Conservation (phyloP, 192 early-diverging fungal genomes). For the Coemansia umbellata region DNA sequence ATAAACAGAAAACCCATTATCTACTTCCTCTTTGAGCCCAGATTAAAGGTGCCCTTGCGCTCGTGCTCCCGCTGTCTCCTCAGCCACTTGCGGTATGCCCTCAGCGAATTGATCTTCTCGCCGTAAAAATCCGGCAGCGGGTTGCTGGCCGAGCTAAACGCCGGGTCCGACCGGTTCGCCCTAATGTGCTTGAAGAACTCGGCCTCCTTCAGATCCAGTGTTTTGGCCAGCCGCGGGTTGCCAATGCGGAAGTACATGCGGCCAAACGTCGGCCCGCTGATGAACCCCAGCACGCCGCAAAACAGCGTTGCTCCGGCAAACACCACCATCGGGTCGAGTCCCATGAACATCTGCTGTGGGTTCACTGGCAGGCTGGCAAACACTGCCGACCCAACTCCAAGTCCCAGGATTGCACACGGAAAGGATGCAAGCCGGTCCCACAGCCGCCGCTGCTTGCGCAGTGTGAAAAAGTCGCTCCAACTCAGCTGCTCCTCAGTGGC, state of each 20-base stretch:
- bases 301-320: conserved; percentile 54
- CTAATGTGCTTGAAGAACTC: conserved; percentile 63
- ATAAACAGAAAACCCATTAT: background rate
- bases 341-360: conserved; percentile 61
- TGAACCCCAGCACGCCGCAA: conserved; percentile 60
- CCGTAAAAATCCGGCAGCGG: conserved; percentile 90
- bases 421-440: conserved; percentile 59
- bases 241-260: conserved; percentile 55
- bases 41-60: conserved; percentile 65
- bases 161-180: conserved; percentile 64
- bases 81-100: conserved; percentile 81
- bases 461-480: conserved; percentile 64
- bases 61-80: conserved; percentile 80
- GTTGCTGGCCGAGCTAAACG: conserved; percentile 63
- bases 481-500: conserved; percentile 16
- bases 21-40: conserved; percentile 36
- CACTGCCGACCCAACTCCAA: conserved; percentile 50
- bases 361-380: conserved; percentile 60
- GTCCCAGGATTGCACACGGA: conserved; percentile 54
- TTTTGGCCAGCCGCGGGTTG: conserved; percentile 39
- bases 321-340: conserved; percentile 61
- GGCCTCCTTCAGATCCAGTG: conserved; percentile 51
- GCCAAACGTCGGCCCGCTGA: conserved; percentile 63
- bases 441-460: conserved; percentile 60
- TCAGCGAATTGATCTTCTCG: conserved; percentile 83